A percentile compares a stretch with the other conserved stretches of the same genome.
Conservation (phyloP, 139 green algal species). For the Chlamydomonas schloesseri region DNA sequence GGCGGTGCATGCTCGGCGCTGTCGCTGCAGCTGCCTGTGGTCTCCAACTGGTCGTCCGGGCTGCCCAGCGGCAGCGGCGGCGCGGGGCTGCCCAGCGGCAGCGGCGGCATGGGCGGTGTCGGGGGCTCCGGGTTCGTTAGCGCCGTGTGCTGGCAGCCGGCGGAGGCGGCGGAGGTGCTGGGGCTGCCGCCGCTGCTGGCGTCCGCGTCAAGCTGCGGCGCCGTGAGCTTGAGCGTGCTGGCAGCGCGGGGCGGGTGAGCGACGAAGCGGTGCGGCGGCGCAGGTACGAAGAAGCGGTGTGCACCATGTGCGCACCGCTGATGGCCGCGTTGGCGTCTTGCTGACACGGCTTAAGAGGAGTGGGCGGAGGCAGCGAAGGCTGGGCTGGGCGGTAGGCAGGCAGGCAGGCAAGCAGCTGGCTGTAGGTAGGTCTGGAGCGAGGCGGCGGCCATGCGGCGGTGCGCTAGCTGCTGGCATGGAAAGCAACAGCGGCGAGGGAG, state of each 20-base stretch:
- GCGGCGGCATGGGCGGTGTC: constrained; percentile 24
- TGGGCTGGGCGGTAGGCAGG: too few relatives aligned
- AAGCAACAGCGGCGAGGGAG: too few relatives aligned
- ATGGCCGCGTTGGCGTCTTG: too few relatives aligned
- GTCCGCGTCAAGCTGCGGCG: constrained; percentile 32
- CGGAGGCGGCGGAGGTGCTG: not conserved
- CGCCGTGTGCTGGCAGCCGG: constrained; percentile 55
- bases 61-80: not conserved
- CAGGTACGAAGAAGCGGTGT: too few relatives aligned
- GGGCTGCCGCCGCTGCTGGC: constrained; percentile 49
- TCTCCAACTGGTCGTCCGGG: not conserved
- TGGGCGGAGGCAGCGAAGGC: too few relatives aligned
- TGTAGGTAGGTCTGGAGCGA: too few relatives aligned
- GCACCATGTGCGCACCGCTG: too few relatives aligned
- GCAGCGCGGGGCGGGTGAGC: not conserved
- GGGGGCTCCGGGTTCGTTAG: constrained; percentile 21
- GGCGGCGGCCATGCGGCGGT: too few relatives aligned
- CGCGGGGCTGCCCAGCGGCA: not conserved
- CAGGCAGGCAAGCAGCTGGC: too few relatives aligned
- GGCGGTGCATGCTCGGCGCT: not conserved
- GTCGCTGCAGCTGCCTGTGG: not conserved
- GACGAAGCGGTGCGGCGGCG: not conserved
- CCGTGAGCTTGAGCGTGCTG: constrained; percentile 12
- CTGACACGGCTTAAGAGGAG: too few relatives aligned
- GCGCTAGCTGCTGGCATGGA: too few relatives aligned